These are phyloP conservation scores for Fusarium drepaniforme DNA, from an alignment of 2,329 filamentous ascomycete genomes.

Conservation along the genomic window DNA sequence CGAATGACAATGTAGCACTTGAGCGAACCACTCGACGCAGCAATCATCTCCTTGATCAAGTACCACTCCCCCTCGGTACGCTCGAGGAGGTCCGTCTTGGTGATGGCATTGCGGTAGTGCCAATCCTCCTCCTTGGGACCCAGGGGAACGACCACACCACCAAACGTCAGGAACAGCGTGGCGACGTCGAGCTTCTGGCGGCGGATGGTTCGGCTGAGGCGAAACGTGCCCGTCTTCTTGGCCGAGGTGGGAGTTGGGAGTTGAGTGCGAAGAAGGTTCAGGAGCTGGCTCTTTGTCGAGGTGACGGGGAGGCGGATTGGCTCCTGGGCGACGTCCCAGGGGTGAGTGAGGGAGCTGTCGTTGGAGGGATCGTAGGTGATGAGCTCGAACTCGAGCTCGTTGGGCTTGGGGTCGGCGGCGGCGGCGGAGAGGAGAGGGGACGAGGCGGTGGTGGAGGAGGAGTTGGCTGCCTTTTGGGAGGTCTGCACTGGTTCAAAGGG, in stretches of 20 bases:
- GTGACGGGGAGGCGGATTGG: constrained; percentile 31
- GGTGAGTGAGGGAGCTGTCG: constrained; percentile 42
- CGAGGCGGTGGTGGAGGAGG: constrained; percentile 6
- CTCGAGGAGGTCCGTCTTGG: constrained; percentile 41
- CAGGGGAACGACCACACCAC: constrained; percentile 39
- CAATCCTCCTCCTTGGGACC: constrained; percentile 38
- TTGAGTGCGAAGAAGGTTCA: constrained; percentile 37
- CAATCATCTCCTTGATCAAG: constrained; percentile 45
- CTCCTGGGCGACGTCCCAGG: constrained; percentile 39
- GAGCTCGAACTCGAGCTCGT: constrained; percentile 41
- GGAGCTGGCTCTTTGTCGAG: constrained; percentile 42
- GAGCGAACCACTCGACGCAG: constrained; percentile 36
- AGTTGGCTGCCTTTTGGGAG: constrained; percentile 6
- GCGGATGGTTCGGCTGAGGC: constrained; percentile 9
- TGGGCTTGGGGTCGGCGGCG: not conserved
- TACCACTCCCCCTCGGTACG: constrained; percentile 44
- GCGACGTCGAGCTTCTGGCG: constrained; percentile 38
- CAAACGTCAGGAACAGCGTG: constrained; percentile 42
- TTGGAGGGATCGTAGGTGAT: constrained; percentile 36
- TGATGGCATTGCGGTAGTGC: constrained; percentile 43
- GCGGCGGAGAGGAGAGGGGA: not conserved
- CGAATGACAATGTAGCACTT: constrained; percentile 44
- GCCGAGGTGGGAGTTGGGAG: constrained; percentile 23
- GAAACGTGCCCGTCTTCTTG: constrained; percentile 5
- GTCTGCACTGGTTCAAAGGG: constrained; percentile 31